These are phyloP conservation scores for Globisporangium uncinulatum DNA, from an alignment of 352 stramenopile species.

Conservation along the genomic window DNA sequence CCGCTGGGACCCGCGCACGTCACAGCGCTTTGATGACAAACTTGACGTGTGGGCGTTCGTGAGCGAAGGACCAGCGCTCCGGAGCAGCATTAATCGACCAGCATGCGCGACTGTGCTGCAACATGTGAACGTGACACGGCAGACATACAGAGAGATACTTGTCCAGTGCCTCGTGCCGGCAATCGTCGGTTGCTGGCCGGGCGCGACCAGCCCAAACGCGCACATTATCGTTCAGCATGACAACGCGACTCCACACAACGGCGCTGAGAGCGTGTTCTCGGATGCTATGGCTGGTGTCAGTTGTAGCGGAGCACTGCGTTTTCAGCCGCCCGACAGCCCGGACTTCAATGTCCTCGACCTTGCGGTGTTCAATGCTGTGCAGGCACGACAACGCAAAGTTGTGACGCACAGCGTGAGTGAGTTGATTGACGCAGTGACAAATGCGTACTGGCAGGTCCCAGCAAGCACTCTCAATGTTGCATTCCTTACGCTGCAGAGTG, in stretches of 20 bases:
- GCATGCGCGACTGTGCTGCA: background rate
- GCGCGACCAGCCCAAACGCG: background rate
- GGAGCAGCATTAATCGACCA: background rate
- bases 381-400: no score
- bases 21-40: background rate
- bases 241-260: background rate
- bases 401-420: no score
- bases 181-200: background rate
- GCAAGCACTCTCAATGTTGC: background rate
- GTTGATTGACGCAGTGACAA: no score
- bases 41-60: background rate
- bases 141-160: background rate
- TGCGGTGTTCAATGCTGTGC: no score
- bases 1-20: background rate
- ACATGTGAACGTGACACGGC: background rate
- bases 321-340: no score
- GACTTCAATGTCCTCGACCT: no score
- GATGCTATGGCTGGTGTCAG: no score
- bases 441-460: background rate
- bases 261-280: background rate
- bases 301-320: no score
- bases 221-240: background rate
- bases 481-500: background rate
- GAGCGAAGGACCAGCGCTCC: background rate
- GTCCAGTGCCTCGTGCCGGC: background rate